A percentile compares a stretch with the other conserved stretches of the same genome.
Evolutionary conservation across 2,329 filamentous ascomycete genomes (phyloP).

Genomic region (Colletotrichum caudatum): DNA sequence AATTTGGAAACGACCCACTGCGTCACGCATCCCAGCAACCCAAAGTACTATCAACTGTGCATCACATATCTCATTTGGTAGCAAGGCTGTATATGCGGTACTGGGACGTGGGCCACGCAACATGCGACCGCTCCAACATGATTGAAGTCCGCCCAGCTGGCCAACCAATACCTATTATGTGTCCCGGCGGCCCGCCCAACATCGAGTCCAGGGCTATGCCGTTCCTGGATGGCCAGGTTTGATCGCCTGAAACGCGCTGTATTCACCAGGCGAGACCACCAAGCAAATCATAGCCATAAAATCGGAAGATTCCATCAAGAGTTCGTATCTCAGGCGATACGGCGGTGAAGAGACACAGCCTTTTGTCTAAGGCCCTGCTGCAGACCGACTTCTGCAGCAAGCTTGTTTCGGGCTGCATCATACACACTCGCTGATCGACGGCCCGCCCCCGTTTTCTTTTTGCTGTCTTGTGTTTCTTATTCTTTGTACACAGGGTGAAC

Average conservation of each 20-base stretch:
- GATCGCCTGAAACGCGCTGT: constrained; percentile 2
- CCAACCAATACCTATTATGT: not conserved
- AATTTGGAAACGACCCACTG: not conserved
- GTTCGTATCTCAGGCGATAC: not conserved
- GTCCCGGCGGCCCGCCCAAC: not conserved
- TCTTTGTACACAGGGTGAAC: not conserved
- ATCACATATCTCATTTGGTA: not conserved
- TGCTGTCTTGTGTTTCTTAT: not conserved
- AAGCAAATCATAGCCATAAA: not conserved
- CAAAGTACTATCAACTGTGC: not conserved
- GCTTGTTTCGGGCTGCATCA: not conserved
- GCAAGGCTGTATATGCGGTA: not conserved
- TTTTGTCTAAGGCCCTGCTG: not conserved
- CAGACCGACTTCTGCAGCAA: not conserved
- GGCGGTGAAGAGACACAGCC: constrained; percentile 7
- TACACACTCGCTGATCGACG: not conserved
- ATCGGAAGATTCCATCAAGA: not conserved
- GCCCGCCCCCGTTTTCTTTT: not conserved
- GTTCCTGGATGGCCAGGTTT: not conserved
- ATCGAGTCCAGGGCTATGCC: not conserved
- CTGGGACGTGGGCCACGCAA: not conserved
- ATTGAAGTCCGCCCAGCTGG: not conserved
- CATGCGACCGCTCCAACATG: constrained; percentile 15
- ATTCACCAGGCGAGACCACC: not conserved
- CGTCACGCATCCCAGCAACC: not conserved